Base-by-base conservation (phyloP, 441 rosid genomes). In the Capsella rubella region DNA sequence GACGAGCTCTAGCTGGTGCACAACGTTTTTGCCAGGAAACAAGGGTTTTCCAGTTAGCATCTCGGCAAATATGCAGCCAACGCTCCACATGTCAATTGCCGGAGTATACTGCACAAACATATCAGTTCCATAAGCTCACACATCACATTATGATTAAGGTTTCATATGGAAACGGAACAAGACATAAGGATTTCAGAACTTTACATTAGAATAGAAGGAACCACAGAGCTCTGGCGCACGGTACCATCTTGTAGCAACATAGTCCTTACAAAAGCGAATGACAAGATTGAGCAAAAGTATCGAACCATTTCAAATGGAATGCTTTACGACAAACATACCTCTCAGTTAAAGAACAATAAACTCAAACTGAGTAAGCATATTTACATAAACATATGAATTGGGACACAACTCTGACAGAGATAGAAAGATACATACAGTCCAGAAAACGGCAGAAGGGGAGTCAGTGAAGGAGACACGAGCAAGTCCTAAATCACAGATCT, bases 161-260 rank as follows among this genome's bases (percentile, higher is more conserved):
- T 18, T n/a, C 34, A 64, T 60, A 43, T 42, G 59, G 47, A 25
- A 62, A 31, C 39, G 0, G 21, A 59, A 64, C 13, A 32, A 52
- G 15, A 16, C 46, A 67, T 14, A 31, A 25, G 45, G 66, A 27
- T 28, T 35, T 59, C 15, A 46, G 59, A 14, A 58, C 4, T 18
- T 76, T 83, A 90, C 99, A 82, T 91, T 95, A 72, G 98, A 95
- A 82, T 84, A 95, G 79, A 95, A 95, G 50, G 94, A 93, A 69
- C 99, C 97, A 71, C 99, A 95, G 51, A 95, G 95, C 79, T 95
- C 99, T 25, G 99, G 98, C 79, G 99, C 99, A 71, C 98, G 95
- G 72, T 95, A 95, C 99, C 99, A 95, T 73, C 98, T 84, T 54
- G 99, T 95, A 29, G 99, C 99, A 77, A 95, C 99, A 75, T 95